Conservation (phyloP, 768 basidiomycete genomes). For the Russula griseocarnosa region DNA sequence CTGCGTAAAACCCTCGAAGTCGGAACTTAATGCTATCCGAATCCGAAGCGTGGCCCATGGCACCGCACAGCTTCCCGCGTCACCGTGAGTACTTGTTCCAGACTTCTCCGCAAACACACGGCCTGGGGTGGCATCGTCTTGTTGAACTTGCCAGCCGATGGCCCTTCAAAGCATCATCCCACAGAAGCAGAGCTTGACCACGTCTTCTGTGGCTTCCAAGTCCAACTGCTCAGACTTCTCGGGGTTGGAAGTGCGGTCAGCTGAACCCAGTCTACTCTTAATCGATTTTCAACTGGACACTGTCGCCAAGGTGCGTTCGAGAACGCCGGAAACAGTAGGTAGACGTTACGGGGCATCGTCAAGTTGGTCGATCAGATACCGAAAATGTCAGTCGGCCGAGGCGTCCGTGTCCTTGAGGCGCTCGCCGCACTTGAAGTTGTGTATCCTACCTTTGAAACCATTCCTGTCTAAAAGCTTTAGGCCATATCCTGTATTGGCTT, state of each 20-base stretch:
- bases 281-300: conserved; percentile 78
- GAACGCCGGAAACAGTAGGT: conserved; percentile 61
- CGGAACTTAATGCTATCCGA: conserved; percentile 82
- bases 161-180: conserved; percentile 37
- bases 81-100: too few relatives aligned
- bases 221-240: conserved; percentile 74
- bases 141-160: conserved; percentile 50
- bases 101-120: too few relatives aligned
- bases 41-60: too few relatives aligned
- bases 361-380: conserved; percentile 80
- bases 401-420: conserved; percentile 67
- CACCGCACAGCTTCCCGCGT: too few relatives aligned
- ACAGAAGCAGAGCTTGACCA: conserved; percentile 44
- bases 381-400: conserved; percentile 85
- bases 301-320: conserved; percentile 65
- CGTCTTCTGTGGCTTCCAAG: conserved; percentile 60
- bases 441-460: conserved; percentile 27
- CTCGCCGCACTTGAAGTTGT: conserved; percentile 74
- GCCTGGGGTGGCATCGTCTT: conserved; percentile 91
- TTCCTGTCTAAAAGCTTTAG: conserved; percentile 27
- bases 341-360: conserved; percentile 77
- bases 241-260: conserved; percentile 53
- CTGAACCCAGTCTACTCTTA: conserved; percentile 34
- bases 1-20: conserved; percentile 72
- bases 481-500: conserved; percentile 45